Evolutionary conservation across 164 flowering plant genomes (phyloP).

Genomic region (Santalum album): DNA sequence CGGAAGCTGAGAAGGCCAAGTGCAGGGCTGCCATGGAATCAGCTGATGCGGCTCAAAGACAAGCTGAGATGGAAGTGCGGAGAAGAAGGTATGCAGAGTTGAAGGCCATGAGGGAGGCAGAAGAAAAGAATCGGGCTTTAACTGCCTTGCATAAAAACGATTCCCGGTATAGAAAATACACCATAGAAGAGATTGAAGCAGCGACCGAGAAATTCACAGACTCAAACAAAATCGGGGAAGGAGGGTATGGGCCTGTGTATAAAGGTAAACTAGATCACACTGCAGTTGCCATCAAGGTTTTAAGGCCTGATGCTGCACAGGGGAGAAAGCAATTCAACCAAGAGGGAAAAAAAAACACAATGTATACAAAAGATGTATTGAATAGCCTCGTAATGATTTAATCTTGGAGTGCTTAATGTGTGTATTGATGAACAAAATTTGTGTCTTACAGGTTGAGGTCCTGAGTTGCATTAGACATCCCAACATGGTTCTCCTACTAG

Average conservation of each 20-base stretch:
- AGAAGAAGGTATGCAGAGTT: conserved; percentile 47
- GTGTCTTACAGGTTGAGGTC: conserved; percentile 48
- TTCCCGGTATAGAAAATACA: conserved; percentile 44
- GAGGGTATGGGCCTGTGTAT: conserved; percentile 78
- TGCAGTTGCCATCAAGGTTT: conserved; percentile 60
- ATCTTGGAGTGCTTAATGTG: neutral
- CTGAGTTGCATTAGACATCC: conserved; percentile 75
- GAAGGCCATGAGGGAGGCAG: conserved; percentile 41
- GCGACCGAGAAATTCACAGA: conserved; percentile 46
- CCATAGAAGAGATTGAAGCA: conserved; percentile 50
- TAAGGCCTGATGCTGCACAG: conserved; percentile 69
- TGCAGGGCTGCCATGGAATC: conserved; percentile 59
- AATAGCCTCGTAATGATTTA: no score
- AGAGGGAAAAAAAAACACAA: conserved; percentile 59
- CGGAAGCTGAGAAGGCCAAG: conserved; percentile 55
- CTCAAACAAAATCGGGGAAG: conserved; percentile 57
- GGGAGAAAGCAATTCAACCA: conserved; percentile 73
- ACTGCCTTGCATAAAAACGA: conserved; percentile 31
- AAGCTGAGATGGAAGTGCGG: conserved; percentile 56
- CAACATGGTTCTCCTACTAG: conserved; percentile 67
- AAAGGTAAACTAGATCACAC: conserved; percentile 60
- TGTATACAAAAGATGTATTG: neutral
- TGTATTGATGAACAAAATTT: neutral
- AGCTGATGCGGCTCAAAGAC: conserved; percentile 48
- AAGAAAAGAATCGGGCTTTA: conserved; percentile 41